phyloP scores from a whole-genome alignment of 345 rosid species.

The Orychophragmus violaceus region DNA sequence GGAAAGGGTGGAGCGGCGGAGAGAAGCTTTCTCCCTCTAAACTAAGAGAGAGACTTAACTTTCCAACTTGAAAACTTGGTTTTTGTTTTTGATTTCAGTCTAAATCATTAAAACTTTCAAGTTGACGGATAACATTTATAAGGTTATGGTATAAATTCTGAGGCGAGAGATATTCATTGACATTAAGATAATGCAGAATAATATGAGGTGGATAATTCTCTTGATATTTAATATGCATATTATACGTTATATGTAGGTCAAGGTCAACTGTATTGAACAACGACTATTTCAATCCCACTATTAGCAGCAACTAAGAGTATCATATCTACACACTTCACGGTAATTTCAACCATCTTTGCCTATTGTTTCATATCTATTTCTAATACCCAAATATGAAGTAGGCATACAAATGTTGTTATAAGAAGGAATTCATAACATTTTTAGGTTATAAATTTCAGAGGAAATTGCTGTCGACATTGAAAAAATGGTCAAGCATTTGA shows the following conservation, averaged over 20 bases:
- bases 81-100: no score
- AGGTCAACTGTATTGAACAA: background rate
- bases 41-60: no score
- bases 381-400: background rate
- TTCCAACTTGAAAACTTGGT: no score
- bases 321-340: background rate
- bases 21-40: no score
- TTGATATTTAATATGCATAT: background rate
- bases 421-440: background rate
- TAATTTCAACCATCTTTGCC: slow-evolving; percentile 1
- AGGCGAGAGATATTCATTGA: background rate
- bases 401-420: background rate
- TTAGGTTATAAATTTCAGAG: background rate
- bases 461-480: background rate
- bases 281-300: background rate
- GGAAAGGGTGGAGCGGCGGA: no score
- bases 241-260: background rate
- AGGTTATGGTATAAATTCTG: background rate
- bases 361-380: background rate
- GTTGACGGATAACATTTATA: background rate
- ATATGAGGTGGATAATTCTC: background rate
- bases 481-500: background rate
- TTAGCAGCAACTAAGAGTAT: background rate
- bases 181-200: background rate
- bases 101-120: background rate